Evolutionary conservation across 306 rosid genomes (phyloP).

Genomic region (Adenanthera pavonina): DNA sequence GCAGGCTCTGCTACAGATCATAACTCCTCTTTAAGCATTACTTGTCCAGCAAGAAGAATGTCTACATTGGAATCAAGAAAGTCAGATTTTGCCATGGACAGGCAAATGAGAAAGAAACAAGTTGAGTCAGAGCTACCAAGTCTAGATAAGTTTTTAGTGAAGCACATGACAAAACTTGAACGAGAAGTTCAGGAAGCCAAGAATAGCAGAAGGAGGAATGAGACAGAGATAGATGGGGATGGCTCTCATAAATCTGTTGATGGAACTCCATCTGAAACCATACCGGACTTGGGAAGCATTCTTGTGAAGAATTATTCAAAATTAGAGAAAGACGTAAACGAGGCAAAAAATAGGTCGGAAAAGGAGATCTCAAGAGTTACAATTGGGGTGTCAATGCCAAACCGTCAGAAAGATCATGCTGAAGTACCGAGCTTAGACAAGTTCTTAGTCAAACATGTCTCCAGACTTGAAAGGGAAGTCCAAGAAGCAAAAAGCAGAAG

Average conservation of each 20-base stretch:
- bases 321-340: conserved; percentile 56
- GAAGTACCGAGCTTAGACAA: conserved; percentile 80
- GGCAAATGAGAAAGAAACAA: conserved; percentile 56
- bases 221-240: conserved; percentile 42
- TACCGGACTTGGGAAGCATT: conserved; percentile 62
- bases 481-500: conserved; percentile 77
- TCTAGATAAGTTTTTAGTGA: conserved; percentile 85
- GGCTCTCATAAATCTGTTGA: conserved; percentile 40
- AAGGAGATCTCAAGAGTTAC: conserved; percentile 42
- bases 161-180: conserved; percentile 85
- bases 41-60: conserved; percentile 53
- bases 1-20: conserved; percentile 48
- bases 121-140: conserved; percentile 72
- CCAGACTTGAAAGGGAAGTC: conserved; percentile 83
- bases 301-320: conserved; percentile 52
- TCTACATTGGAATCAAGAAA: conserved; percentile 53
- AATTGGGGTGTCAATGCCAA: conserved; percentile 19
- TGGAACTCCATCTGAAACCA: conserved; percentile 44
- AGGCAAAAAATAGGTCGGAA: conserved; percentile 46
- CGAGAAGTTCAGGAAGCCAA: conserved; percentile 87
- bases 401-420: conserved; percentile 45
- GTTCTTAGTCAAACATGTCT: conserved; percentile 79
- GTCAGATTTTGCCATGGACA: conserved; percentile 44
- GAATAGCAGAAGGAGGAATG: conserved; percentile 53
- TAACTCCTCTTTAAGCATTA: conserved; percentile 44